Conservation (phyloP, 495 filamentous ascomycete species). For the Aspergillus sparsus region DNA sequence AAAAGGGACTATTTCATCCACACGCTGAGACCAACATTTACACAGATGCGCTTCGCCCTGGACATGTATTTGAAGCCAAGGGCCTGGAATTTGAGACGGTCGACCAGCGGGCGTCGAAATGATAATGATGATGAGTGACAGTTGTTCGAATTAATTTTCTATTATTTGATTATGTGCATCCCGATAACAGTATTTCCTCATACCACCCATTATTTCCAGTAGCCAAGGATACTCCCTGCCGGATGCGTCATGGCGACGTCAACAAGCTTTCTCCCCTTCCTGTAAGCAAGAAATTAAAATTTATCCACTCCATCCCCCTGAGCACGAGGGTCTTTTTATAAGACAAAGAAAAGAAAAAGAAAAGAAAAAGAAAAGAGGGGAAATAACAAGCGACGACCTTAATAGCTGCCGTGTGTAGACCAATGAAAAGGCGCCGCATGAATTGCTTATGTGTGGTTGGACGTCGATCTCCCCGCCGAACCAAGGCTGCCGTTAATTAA, state of each 20-base stretch:
- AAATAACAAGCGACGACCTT: no score
- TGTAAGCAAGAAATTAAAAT: background rate
- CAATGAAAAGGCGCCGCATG: no score
- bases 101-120: conserved; percentile 64
- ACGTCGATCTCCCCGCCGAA: conserved; percentile 9
- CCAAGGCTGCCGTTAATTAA: conserved; percentile 1
- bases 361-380: no score
- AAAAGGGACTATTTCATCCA: conserved; percentile 81
- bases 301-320: background rate
- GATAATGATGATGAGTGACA: conserved; percentile 3
- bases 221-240: background rate
- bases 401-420: no score
- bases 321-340: no score
- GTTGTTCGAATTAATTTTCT: conserved; percentile 10
- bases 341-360: no score
- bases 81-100: conserved; percentile 76
- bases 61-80: conserved; percentile 81
- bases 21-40: conserved; percentile 74
- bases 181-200: background rate
- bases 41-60: conserved; percentile 75
- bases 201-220: background rate
- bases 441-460: background rate
- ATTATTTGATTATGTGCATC: background rate
- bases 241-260: background rate
- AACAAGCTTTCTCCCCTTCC: background rate